Conservation (phyloP, 805 yeast species). For the Sungouiella blattae region DNA sequence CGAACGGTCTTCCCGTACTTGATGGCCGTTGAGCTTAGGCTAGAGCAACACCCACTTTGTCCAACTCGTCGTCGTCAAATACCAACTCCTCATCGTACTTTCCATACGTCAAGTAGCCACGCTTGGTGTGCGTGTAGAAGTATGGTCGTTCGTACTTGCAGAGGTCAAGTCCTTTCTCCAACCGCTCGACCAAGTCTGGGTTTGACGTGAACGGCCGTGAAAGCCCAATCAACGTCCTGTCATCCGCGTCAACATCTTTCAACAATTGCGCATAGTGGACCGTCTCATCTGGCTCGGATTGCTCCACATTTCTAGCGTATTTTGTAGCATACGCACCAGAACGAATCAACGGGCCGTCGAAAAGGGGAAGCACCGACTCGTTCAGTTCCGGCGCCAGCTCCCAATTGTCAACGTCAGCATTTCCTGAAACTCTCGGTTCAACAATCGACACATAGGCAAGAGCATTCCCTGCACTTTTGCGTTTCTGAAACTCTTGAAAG, state of each 20-base stretch:
- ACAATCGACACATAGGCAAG: slow-evolving; percentile 35
- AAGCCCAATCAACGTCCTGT: slow-evolving; percentile 44
- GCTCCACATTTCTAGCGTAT: slow-evolving; percentile 10
- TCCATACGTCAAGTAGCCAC: slow-evolving; percentile 29
- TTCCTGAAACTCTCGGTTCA: slow-evolving; percentile 25
- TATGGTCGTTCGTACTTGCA: slow-evolving; percentile 35
- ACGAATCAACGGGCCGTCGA: slow-evolving; percentile 45
- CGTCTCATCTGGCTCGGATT: slow-evolving; percentile 21
- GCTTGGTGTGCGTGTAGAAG: slow-evolving; percentile 33
- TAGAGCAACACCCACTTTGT: too few relatives aligned
- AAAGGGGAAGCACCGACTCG: slow-evolving; percentile 35
- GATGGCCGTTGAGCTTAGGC: too few relatives aligned
- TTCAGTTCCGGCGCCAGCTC: slow-evolving; percentile 17
- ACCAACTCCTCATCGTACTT: not conserved
- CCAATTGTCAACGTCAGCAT: slow-evolving; percentile 10
- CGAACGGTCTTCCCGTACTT: too few relatives aligned
- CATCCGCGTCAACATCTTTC: slow-evolving; percentile 21
- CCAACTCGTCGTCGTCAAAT: too few relatives aligned
- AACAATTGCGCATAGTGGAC: too few relatives aligned
- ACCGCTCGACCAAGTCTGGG: slow-evolving; percentile 40
- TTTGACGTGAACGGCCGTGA: slow-evolving; percentile 40
- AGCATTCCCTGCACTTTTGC: slow-evolving; percentile 27
- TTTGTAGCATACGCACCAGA: slow-evolving; percentile 20
- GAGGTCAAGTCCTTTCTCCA: slow-evolving; percentile 32
- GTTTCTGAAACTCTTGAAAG: slow-evolving; percentile 36